These are phyloP conservation scores for Yarrowia bubula DNA, from an alignment of 805 yeast genomes.

Conservation along the genomic window DNA sequence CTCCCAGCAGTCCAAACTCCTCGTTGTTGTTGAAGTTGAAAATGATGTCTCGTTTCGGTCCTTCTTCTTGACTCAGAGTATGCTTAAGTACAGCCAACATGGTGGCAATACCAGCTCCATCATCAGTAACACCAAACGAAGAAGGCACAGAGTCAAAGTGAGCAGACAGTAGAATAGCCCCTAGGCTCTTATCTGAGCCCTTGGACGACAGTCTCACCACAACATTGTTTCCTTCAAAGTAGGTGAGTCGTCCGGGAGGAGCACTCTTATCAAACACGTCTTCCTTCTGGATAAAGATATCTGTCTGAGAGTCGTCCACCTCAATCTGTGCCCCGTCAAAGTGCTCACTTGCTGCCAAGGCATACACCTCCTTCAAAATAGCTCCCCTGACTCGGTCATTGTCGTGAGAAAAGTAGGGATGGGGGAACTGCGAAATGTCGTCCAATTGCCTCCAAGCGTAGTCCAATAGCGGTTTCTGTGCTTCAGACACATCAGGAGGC, in stretches of 20 bases:
- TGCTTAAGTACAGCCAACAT: conserved; percentile 66
- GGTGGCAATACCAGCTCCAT: conserved; percentile 84
- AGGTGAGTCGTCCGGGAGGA: conserved; percentile 52
- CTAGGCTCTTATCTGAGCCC: conserved; percentile 47
- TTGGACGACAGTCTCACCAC: conserved; percentile 53
- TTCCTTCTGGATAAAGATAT: conserved; percentile 49
- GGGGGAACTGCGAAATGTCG: conserved; percentile 60
- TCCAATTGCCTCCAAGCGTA: conserved; percentile 72
- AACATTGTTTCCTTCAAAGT: conserved; percentile 81
- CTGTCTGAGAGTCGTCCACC: conserved; percentile 43
- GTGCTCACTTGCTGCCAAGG: conserved; percentile 36
- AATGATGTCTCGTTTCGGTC: conserved; percentile 67
- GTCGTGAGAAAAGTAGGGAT: conserved; percentile 75
- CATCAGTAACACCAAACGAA: conserved; percentile 85
- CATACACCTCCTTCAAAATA: conserved; percentile 46
- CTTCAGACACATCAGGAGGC: conserved; percentile 7
- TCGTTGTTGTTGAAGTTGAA: conserved; percentile 89
- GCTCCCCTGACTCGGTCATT: conserved; percentile 77
- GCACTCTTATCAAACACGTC: conserved; percentile 46
- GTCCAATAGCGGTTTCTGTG: not conserved
- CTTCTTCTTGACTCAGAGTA: conserved; percentile 39
- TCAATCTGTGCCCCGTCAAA: conserved; percentile 44
- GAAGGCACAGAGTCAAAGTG: conserved; percentile 91
- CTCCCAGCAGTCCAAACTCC: conserved; percentile 84
- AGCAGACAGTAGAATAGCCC: conserved; percentile 57